Percentiles rank a stretch among this genome's conserved stretches.
phyloP scores from a whole-genome alignment of 495 filamentous ascomycete genomes.

The Neurospora sp. region DNA sequence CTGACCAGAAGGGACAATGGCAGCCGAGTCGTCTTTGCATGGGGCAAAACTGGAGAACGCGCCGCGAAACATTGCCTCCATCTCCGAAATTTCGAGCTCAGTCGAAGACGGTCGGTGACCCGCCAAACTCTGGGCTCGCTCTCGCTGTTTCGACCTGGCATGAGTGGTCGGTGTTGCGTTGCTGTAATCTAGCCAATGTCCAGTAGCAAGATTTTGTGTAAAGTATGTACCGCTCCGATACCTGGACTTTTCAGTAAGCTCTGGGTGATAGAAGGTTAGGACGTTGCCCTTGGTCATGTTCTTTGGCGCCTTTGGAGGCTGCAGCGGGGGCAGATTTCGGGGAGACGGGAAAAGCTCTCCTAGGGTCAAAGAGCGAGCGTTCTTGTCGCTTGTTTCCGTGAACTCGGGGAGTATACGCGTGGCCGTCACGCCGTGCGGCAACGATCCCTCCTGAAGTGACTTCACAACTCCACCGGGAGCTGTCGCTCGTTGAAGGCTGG shows the following conservation, averaged over 20 bases:
- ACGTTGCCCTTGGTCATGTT: slow-evolving; percentile 49
- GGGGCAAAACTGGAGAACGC: slow-evolving; percentile 87
- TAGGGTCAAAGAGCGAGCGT: slow-evolving; percentile 50
- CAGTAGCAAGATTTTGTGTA: slow-evolving; percentile 45
- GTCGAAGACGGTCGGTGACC: slow-evolving; percentile 45
- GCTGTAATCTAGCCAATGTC: slow-evolving; percentile 61
- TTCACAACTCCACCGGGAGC: slow-evolving; percentile 26
- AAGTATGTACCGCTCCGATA: slow-evolving; percentile 46
- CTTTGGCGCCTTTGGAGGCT: slow-evolving; percentile 62
- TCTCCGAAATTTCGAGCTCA: slow-evolving; percentile 49
- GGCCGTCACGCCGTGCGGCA: slow-evolving; percentile 65
- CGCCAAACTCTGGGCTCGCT: slow-evolving; percentile 59
- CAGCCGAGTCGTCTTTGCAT: slow-evolving; percentile 64
- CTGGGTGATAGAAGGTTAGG: slow-evolving; percentile 53
- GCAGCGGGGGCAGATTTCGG: slow-evolving; percentile 50
- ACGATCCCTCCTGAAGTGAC: slow-evolving; percentile 47
- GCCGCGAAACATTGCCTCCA: slow-evolving; percentile 66
- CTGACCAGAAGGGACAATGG: slow-evolving; percentile 59
- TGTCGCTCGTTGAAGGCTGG: slow-evolving; percentile 53
- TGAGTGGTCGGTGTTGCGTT: slow-evolving; percentile 47
- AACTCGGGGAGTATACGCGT: slow-evolving; percentile 53
- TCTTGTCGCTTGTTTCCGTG: slow-evolving; percentile 26
- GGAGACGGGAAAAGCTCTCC: slow-evolving; percentile 75
- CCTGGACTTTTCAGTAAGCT: slow-evolving; percentile 41
- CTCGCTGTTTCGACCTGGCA: slow-evolving; percentile 56